Conservation (phyloP, 1,139 yeast species). For the Pichia sp. region DNA sequence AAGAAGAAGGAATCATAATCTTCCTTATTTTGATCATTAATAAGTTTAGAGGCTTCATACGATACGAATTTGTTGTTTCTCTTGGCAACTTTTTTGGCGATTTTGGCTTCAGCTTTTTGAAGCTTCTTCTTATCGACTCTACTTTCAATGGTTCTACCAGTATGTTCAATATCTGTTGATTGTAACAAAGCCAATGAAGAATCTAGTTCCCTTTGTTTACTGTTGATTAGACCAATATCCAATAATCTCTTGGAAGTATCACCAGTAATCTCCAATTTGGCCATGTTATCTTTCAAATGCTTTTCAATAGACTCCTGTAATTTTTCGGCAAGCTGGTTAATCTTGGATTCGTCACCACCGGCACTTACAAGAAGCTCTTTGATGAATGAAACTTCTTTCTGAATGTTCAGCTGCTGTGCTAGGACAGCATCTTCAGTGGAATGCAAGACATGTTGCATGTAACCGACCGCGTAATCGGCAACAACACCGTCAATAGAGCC, state of each 20-base stretch:
- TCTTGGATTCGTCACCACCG: conserved; percentile 58
- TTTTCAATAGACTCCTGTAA: conserved; percentile 42
- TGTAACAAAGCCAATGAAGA: conserved; percentile 64
- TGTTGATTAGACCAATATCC: conserved; percentile 60
- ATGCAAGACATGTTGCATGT: conserved; percentile 66
- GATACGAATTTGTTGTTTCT: conserved; percentile 80
- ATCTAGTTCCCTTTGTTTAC: conserved; percentile 64
- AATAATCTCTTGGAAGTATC: conserved; percentile 76
- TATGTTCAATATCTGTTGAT: conserved; percentile 81
- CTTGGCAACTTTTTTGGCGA: conserved; percentile 93
- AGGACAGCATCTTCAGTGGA: conserved; percentile 78
- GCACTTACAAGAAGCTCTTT: conserved; percentile 62
- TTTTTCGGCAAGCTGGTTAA: conserved; percentile 37
- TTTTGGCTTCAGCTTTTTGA: conserved; percentile 94
- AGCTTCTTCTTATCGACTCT: conserved; percentile 93
- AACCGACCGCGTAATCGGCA: conserved; percentile 86
- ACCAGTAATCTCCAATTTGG: conserved; percentile 57
- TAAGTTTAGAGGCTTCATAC: conserved; percentile 88
- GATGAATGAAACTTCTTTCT: conserved; percentile 59
- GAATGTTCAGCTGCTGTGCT: conserved; percentile 61
- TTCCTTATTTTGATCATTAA: conserved; percentile 52
- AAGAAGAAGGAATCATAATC: conserved; percentile 93
- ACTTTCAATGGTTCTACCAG: conserved; percentile 87
- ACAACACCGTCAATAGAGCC: conserved; percentile 87
- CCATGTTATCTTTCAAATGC: conserved; percentile 60